A percentile compares a stretch with the other conserved stretches of the same genome.
These are phyloP conservation scores for Setaria italica DNA, from an alignment of 202 grass and related monocot species.

Conservation along the genomic window DNA sequence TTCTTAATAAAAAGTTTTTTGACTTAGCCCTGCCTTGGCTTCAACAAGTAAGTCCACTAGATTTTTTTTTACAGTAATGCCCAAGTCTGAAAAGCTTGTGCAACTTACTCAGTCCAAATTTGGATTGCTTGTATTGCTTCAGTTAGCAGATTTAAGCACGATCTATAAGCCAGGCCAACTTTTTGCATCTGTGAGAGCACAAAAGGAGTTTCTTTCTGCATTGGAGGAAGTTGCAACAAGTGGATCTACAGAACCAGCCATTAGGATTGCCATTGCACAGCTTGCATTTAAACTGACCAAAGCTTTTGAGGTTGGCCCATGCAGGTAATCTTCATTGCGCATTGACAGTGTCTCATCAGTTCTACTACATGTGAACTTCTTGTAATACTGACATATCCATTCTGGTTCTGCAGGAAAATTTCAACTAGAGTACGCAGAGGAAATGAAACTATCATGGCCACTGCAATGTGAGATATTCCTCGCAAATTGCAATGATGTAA, in stretches of 20 bases:
- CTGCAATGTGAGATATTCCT: constrained; percentile 42
- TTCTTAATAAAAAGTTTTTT: constrained; percentile 73
- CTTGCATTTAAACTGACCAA: constrained; percentile 72
- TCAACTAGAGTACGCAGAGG: constrained; percentile 56
- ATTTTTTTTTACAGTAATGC: constrained; percentile 5
- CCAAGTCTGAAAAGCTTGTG: constrained; percentile 7
- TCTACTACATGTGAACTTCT: constrained; percentile 16
- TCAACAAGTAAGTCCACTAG: constrained; percentile 65
- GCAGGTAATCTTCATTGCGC: constrained; percentile 62
- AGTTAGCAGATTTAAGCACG: constrained; percentile 83
- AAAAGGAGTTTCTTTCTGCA: constrained; percentile 76
- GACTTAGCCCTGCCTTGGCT: constrained; percentile 78
- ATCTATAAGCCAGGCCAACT: constrained; percentile 70
- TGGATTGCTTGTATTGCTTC: constrained; percentile 32
- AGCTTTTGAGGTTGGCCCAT: constrained; percentile 63
- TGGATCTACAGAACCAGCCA: constrained; percentile 55
- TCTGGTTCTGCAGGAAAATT: constrained; percentile 64
- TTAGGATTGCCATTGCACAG: constrained; percentile 65
- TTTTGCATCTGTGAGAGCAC: constrained; percentile 77
- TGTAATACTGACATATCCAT: constrained; percentile 29
- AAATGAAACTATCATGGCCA: constrained; percentile 58
- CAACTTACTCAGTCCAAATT: constrained; percentile 24
- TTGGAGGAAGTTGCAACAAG: constrained; percentile 65
- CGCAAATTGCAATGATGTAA: not conserved
- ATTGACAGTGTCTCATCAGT: constrained; percentile 3